A percentile compares a stretch with the other conserved stretches of the same genome.
Evolutionary conservation across 768 basidiomycete genomes (phyloP).

Genomic region (Russula foetens): DNA sequence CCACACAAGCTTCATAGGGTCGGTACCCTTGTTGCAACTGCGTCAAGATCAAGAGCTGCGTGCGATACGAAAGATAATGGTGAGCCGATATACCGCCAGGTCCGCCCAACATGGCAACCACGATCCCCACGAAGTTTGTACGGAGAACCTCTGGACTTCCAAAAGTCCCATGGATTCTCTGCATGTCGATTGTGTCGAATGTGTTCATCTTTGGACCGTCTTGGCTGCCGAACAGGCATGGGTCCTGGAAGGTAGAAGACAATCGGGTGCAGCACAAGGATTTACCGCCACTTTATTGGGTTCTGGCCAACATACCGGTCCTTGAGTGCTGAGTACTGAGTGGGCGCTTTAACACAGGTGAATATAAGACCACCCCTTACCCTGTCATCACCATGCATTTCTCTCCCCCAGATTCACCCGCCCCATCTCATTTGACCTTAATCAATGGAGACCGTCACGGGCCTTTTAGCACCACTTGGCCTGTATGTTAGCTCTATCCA

Average conservation of each 20-base stretch:
- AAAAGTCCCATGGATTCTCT: conserved; percentile 1
- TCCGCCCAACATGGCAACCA: neutral
- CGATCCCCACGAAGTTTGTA: neutral
- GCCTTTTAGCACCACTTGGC: conserved; percentile 57
- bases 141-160: conserved; percentile 4
- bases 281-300: neutral
- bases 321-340: too few relatives aligned
- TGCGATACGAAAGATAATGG: conserved; percentile 2
- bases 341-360: conserved; percentile 16
- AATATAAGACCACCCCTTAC: conserved; percentile 16
- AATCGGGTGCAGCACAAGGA: neutral
- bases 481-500: conserved; percentile 63
- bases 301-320: too few relatives aligned
- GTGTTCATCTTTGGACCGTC: neutral
- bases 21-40: neutral
- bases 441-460: conserved; percentile 64
- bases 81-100: conserved; percentile 5
- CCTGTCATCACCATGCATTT: conserved; percentile 6
- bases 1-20: neutral
- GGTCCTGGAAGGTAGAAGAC: neutral
- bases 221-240: conserved; percentile 13
- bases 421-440: conserved; percentile 5
- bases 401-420: conserved; percentile 15
- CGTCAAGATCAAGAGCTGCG: conserved; percentile 7
- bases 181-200: conserved; percentile 12